These are phyloP conservation scores for Davidsoniella neocaledoniae DNA, from an alignment of 2,329 filamentous ascomycete species.

Conservation along the genomic window DNA sequence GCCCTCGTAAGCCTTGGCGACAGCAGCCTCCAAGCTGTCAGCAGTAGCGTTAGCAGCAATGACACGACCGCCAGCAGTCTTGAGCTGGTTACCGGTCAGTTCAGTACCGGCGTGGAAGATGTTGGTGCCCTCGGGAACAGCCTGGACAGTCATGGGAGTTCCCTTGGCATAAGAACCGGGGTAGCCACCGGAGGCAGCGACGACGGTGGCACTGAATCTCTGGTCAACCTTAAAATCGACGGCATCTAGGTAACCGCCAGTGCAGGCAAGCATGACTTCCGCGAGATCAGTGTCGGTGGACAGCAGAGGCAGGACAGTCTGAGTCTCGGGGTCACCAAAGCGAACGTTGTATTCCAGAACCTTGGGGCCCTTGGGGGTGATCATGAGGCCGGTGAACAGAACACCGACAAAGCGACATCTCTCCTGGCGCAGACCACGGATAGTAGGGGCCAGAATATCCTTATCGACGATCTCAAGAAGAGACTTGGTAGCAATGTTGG, in stretches of 20 bases:
- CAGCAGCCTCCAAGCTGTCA: conserved; percentile 59
- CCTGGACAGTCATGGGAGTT: conserved; percentile 36
- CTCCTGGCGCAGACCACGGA: conserved; percentile 75
- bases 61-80: conserved; percentile 74
- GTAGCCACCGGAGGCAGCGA: conserved; percentile 86
- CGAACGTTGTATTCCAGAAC: conserved; percentile 87
- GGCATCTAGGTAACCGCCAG: conserved; percentile 54
- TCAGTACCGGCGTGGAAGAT: conserved; percentile 90
- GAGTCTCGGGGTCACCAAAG: conserved; percentile 83
- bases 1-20: conserved; percentile 74
- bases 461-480: conserved; percentile 64
- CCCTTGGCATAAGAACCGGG: conserved; percentile 76
- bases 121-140: conserved; percentile 35
- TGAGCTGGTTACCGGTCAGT: conserved; percentile 43
- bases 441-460: conserved; percentile 74
- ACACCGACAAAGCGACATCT: conserved; percentile 57
- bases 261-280: conserved; percentile 74
- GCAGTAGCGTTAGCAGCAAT: conserved; percentile 77
- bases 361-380: conserved; percentile 64
- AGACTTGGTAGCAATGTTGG: conserved; percentile 56
- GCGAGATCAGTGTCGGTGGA: conserved; percentile 67
- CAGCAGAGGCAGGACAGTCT: conserved; percentile 68
- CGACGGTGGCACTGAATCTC: conserved; percentile 73
- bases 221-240: conserved; percentile 50
- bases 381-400: conserved; percentile 85